These are phyloP conservation scores for Pyrenochaeta sp. DNA, from an alignment of 2,329 filamentous ascomycete species.

Conservation along the genomic window DNA sequence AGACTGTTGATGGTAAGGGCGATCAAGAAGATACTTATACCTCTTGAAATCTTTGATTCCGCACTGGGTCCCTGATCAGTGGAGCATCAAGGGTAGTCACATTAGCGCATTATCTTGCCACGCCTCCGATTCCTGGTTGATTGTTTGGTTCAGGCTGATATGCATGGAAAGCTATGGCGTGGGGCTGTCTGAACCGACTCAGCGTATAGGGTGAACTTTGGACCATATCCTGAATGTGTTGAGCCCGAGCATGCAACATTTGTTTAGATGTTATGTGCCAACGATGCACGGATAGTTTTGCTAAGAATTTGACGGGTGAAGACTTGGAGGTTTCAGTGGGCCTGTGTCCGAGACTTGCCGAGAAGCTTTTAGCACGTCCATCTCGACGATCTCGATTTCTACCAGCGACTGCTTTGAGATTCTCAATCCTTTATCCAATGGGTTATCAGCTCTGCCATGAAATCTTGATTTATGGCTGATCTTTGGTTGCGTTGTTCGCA, in stretches of 20 bases:
- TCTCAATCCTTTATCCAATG: too few relatives aligned
- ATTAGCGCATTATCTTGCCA: neutral
- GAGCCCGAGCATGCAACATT: neutral
- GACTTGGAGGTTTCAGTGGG: slow-evolving; percentile 26
- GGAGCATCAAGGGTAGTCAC: neutral
- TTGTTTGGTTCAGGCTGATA: neutral
- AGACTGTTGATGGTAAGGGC: neutral
- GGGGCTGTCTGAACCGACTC: neutral
- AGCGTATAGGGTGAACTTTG: neutral
- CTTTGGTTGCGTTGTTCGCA: too few relatives aligned
- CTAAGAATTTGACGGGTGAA: slow-evolving; percentile 10
- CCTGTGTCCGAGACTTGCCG: slow-evolving; percentile 20
- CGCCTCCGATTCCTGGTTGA: neutral
- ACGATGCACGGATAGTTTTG: slow-evolving; percentile 6
- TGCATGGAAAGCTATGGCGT: neutral
- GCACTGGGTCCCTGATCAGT: slow-evolving; percentile 1
- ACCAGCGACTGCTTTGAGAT: too few relatives aligned
- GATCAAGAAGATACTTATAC: slow-evolving; percentile 9
- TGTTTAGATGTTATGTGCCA: neutral
- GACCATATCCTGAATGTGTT: neutral
- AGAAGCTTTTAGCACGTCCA: slow-evolving; percentile 6
- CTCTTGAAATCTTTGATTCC: neutral
- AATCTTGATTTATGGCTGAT: too few relatives aligned
- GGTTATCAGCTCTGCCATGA: too few relatives aligned
- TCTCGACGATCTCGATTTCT: neutral